Conservation (phyloP, 2,329 filamentous ascomycete genomes). For the Monilinia laxa region DNA sequence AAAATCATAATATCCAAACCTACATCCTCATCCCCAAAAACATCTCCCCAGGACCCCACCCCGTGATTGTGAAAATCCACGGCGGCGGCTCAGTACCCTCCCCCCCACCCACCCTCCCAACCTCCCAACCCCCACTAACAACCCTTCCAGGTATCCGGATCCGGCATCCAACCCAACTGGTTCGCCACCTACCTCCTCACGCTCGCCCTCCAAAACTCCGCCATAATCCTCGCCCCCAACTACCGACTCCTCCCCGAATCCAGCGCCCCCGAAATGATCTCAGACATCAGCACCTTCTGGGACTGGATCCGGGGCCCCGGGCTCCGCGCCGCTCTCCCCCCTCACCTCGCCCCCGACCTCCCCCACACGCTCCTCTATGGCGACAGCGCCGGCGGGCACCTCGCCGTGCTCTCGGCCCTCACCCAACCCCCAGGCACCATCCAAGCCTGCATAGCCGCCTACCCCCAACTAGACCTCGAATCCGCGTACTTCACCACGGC, state of each 20-base stretch:
- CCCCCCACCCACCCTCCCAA: no score
- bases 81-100: background rate
- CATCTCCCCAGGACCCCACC: background rate
- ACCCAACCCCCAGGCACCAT: background rate
- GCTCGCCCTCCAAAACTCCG: background rate
- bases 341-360: conserved; percentile 6
- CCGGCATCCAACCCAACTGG: background rate
- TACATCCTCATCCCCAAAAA: background rate
- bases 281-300: conserved; percentile 50
- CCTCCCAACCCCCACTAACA: no score
- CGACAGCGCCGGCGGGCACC: conserved; percentile 1
- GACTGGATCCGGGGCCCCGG: conserved; percentile 42
- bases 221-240: conserved; percentile 47
- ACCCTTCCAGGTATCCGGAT: background rate
- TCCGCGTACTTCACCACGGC: background rate
- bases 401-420: background rate
- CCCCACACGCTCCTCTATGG: conserved; percentile 8
- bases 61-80: background rate
- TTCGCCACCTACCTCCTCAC: background rate
- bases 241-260: conserved; percentile 52
- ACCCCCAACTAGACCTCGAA: conserved; percentile 1
- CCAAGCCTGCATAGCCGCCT: conserved; percentile 1
- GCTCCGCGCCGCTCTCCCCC: conserved; percentile 20
- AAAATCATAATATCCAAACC: background rate
- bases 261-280: conserved; percentile 46